Percentiles rank a stretch among this genome's conserved stretches.
Conservation (phyloP, 257 asterid genomes). For the Capsicum rhomboideum region DNA sequence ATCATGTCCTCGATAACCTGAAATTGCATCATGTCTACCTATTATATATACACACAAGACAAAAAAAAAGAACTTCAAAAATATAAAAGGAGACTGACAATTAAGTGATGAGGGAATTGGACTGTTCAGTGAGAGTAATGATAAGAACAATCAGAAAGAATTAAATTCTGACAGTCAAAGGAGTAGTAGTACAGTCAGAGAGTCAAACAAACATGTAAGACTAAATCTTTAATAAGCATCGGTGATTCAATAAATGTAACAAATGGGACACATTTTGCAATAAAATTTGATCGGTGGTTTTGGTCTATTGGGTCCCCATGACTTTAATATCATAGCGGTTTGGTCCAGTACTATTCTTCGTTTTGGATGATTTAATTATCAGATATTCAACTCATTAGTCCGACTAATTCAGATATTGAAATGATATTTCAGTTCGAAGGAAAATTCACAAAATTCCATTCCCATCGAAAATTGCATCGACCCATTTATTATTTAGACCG, state of each 20-base stretch:
- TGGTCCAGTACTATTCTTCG: background rate
- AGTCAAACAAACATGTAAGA: slow-evolving; percentile 2
- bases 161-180: slow-evolving; percentile 10
- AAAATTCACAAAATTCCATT: too few relatives aligned
- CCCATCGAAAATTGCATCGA: too few relatives aligned
- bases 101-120: background rate
- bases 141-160: background rate
- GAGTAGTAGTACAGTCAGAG: background rate
- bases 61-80: background rate
- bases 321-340: background rate
- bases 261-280: background rate
- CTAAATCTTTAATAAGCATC: background rate
- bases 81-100: background rate
- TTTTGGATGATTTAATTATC: background rate
- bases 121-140: background rate
- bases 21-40: too few relatives aligned
- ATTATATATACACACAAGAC: too few relatives aligned
- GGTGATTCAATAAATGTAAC: background rate
- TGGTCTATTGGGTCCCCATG: background rate
- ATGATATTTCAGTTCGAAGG: too few relatives aligned
- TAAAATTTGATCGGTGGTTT: slow-evolving; percentile 7
- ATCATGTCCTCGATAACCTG: too few relatives aligned
- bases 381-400: background rate
- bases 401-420: background rate
- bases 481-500: background rate